phyloP scores from a whole-genome alignment of 1,284 basidiomycete species.

The Dichomitus squalens region DNA sequence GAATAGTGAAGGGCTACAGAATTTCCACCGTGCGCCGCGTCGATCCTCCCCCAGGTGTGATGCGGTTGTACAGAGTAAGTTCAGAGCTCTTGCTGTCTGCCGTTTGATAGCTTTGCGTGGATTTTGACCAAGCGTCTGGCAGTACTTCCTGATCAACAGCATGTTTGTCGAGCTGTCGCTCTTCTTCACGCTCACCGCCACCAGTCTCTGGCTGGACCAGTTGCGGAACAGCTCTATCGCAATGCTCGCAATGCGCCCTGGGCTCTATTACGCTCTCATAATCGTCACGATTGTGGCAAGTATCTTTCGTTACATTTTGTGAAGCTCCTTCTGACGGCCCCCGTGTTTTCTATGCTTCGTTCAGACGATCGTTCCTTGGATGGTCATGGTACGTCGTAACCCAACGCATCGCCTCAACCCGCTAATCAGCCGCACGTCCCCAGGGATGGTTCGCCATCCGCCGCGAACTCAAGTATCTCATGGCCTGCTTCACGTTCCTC shows the following conservation, averaged over 20 bases:
- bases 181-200: slow-evolving; percentile 52
- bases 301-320: slow-evolving; percentile 3
- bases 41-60: slow-evolving; percentile 52
- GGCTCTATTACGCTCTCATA: slow-evolving; percentile 47
- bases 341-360: background rate
- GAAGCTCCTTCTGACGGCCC: background rate
- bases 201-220: slow-evolving; percentile 58
- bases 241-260: slow-evolving; percentile 43
- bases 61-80: slow-evolving; percentile 51
- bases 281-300: slow-evolving; percentile 47
- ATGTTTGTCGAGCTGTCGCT: slow-evolving; percentile 60
- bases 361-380: slow-evolving; percentile 56
- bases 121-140: background rate
- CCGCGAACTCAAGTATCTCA: slow-evolving; percentile 44
- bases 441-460: slow-evolving; percentile 60
- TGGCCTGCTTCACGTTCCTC: slow-evolving; percentile 46
- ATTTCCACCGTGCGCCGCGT: slow-evolving; percentile 53
- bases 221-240: slow-evolving; percentile 48
- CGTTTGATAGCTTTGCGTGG: background rate
- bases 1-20: slow-evolving; percentile 49
- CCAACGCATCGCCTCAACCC: background rate
- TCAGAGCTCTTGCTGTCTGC: background rate
- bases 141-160: slow-evolving; percentile 58
- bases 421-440: background rate
- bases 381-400: slow-evolving; percentile 34